Evolutionary conservation across 2,329 filamentous ascomycete species (phyloP).

Genomic region (Aspergillus sp.): DNA sequence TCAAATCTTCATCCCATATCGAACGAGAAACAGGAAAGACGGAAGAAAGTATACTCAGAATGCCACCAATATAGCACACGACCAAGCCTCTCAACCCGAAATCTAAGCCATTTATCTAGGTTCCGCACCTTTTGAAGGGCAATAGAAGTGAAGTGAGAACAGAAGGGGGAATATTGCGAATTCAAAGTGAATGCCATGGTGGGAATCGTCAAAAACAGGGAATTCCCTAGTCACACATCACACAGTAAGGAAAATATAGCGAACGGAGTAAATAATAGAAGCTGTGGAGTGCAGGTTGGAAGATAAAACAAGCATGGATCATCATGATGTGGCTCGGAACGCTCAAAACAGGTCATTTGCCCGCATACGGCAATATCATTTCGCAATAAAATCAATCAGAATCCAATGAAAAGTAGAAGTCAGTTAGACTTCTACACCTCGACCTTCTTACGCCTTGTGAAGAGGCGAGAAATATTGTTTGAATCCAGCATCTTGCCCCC

Average conservation of each 20-base stretch:
- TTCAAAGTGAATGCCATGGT: too few relatives aligned
- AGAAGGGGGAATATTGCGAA: too few relatives aligned
- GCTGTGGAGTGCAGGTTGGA: background rate
- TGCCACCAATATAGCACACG: too few relatives aligned
- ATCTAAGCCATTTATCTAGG: too few relatives aligned
- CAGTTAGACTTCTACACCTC: slow-evolving; percentile 17
- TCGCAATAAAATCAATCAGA: slow-evolving; percentile 12
- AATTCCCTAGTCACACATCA: slow-evolving; percentile 4
- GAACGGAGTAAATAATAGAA: background rate
- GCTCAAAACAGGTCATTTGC: slow-evolving; percentile 10
- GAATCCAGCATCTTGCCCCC: slow-evolving; percentile 15
- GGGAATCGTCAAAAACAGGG: background rate
- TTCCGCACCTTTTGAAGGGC: too few relatives aligned
- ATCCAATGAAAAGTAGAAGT: slow-evolving; percentile 8
- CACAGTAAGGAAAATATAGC: background rate
- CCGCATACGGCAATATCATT: slow-evolving; percentile 9
- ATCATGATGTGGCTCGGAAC: slow-evolving; percentile 14
- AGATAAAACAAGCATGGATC: slow-evolving; percentile 8
- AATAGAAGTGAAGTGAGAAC: too few relatives aligned
- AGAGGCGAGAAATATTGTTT: slow-evolving; percentile 31
- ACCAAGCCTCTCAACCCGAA: too few relatives aligned
- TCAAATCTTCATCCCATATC: too few relatives aligned
- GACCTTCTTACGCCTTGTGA: slow-evolving; percentile 30
- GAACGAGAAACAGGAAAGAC: too few relatives aligned
- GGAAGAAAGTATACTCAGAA: too few relatives aligned